phyloP scores from a whole-genome alignment of 1,284 basidiomycete genomes.

The Austroboletus niveus region DNA sequence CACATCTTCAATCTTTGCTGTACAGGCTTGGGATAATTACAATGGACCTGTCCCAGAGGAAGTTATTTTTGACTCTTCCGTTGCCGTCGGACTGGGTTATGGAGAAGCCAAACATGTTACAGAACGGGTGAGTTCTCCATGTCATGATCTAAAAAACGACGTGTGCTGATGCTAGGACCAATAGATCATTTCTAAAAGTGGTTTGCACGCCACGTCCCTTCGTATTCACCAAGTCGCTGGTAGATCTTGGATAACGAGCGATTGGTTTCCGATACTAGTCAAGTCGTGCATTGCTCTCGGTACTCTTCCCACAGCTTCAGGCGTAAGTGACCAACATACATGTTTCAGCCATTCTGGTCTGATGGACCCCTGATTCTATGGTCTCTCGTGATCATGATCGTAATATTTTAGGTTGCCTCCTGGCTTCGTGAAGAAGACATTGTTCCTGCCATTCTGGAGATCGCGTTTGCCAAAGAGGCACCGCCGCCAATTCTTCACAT shows the following conservation, averaged over 20 bases:
- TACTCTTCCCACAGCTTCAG: constrained; percentile 24
- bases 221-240: constrained; percentile 31
- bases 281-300: constrained; percentile 26
- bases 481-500: constrained; percentile 19
- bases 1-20: constrained; percentile 32
- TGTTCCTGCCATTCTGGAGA: constrained; percentile 18
- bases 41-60: constrained; percentile 36
- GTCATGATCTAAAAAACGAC: not conserved
- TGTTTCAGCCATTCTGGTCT: too few relatives aligned
- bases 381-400: not conserved
- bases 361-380: not conserved
- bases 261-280: constrained; percentile 32
- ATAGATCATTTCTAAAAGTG: constrained; percentile 24
- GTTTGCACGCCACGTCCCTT: constrained; percentile 23
- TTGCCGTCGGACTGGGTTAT: constrained; percentile 9
- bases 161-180: too few relatives aligned
- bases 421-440: constrained; percentile 25
- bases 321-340: constrained; percentile 19
- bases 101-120: constrained; percentile 7
- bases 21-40: constrained; percentile 35
- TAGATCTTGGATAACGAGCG: constrained; percentile 30
- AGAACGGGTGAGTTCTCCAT: constrained; percentile 2
- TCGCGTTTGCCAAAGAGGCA: constrained; percentile 7
- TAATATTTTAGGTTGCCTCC: constrained; percentile 13
- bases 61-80: constrained; percentile 14